Evolutionary conservation across 75 land plant genomes (phyloP), one percentile per base, ranked within the genome.

Genomic region (Selaginella tamariscina): DNA sequence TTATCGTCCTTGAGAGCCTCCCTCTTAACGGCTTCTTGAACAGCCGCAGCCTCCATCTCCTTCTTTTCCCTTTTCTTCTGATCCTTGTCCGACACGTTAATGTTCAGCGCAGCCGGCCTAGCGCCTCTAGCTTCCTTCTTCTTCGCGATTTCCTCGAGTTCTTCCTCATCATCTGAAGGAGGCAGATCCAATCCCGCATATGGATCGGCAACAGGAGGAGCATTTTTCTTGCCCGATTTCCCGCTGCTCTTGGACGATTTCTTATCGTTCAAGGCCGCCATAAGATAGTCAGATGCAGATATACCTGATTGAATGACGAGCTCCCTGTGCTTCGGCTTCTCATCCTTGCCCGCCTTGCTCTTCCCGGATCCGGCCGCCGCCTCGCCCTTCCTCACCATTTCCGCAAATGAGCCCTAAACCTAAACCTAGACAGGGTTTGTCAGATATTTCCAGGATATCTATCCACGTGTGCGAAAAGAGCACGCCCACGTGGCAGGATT

Each of bases 21-120:
- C 64, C 78, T 65, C 27, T 73, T 81, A 0, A 84, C 90, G 32
- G 70, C 32, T 76, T 86, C 88, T 24, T 74, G 79, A 32, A 73
- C 80, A 30, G 80, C 79, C 24, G 91, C 86, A 29, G 72, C 83
- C 39, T 82, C 44, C 73, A 69, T 55, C 27, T 93, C 88, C 77
- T 81, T 89, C 84, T 85, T 93, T 75, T 89, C 98, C 32, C 83
- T 56, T 72, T 93, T 93, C 84, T 86, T 93, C 68, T 77, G 54
- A 32, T 84, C 90, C 68, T 79, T 82, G 1, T 82, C 90, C 23
- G 79, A 75, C 0, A 83, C 56, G 24, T 71, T 56, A 24, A 69
- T n/a, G 33, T 74, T 69, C 29, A 74, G 28, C 5, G 49, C 49
- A 49, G 55, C 74, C 29, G 2, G 30, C 18, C 72, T 31, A 8